Evolutionary conservation across 345 rosid genomes (phyloP).

Genomic region (Brassica incana): DNA sequence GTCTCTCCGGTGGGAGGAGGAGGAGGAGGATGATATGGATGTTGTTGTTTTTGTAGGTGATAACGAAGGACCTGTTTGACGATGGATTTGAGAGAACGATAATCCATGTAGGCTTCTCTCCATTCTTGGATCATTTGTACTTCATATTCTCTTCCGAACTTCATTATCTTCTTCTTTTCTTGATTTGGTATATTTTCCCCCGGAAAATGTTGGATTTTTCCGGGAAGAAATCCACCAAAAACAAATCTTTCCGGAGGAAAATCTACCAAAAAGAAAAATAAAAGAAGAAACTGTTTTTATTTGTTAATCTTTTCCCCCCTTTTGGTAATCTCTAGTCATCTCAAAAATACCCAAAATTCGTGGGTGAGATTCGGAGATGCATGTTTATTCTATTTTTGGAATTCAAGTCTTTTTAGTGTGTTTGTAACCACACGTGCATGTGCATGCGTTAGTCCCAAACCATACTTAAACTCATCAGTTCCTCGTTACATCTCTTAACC

Average conservation of each 20-base stretch:
- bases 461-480: slow-evolving; percentile 18
- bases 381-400: slow-evolving; percentile 15
- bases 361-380: background rate
- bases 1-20: slow-evolving; percentile 15
- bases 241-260: background rate
- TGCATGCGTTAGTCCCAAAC: background rate
- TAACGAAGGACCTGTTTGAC: slow-evolving; percentile 49
- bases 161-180: slow-evolving; percentile 62
- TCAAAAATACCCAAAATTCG: background rate
- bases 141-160: slow-evolving; percentile 76
- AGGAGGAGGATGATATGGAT: slow-evolving; percentile 11
- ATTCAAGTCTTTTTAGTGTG: background rate
- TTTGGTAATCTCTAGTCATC: background rate
- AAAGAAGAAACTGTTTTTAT: background rate
- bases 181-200: slow-evolving; percentile 1
- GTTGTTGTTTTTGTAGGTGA: slow-evolving; percentile 30
- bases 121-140: slow-evolving; percentile 84
- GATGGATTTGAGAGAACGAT: slow-evolving; percentile 54
- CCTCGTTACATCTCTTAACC: slow-evolving; percentile 6
- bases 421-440: slow-evolving; percentile 27
- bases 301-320: background rate
- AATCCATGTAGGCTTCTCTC: slow-evolving; percentile 84
- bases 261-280: slow-evolving; percentile 2
- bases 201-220: slow-evolving; percentile 4
- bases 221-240: slow-evolving; percentile 15